Conservation (phyloP, 805 yeast genomes). For the Candida khao-thaluensis region DNA sequence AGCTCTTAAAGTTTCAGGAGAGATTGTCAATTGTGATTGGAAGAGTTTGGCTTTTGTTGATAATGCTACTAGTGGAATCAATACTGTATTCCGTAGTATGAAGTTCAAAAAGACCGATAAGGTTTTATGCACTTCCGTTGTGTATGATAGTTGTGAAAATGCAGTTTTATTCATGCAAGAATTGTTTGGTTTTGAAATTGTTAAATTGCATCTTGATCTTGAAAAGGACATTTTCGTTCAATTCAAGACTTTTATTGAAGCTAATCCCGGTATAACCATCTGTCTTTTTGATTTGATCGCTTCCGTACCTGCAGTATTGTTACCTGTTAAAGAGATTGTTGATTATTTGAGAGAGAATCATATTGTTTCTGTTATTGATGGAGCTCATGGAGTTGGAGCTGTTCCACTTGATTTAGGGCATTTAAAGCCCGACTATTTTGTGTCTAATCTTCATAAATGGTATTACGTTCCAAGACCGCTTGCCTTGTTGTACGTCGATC, state of each 20-base stretch:
- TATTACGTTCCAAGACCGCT: conserved; percentile 54
- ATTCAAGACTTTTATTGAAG: conserved; percentile 15
- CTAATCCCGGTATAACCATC: conserved; percentile 26
- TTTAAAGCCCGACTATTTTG: conserved; percentile 57
- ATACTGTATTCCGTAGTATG: conserved; percentile 53
- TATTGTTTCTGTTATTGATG: conserved; percentile 62
- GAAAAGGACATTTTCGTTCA: conserved; percentile 31
- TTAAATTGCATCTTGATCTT: conserved; percentile 33
- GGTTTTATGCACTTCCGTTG: conserved; percentile 47
- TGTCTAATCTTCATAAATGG: conserved; percentile 73
- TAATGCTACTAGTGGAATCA: conserved; percentile 63
- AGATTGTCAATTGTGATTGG: conserved; percentile 46
- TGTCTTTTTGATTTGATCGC: conserved; percentile 57
- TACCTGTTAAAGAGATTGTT: conserved; percentile 55
- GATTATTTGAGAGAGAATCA: conserved; percentile 44
- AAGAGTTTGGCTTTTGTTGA: conserved; percentile 51
- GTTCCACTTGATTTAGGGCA: conserved; percentile 41
- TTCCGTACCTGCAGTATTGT: conserved; percentile 60
- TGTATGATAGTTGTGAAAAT: conserved; percentile 56
- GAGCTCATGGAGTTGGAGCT: conserved; percentile 68
- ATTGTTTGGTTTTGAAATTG: conserved; percentile 27
- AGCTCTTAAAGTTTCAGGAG: conserved; percentile 37
- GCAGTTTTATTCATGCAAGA: conserved; percentile 43
- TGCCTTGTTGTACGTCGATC: conserved; percentile 58
- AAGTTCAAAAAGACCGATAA: conserved; percentile 53